Percentiles rank a stretch among this genome's conserved stretches.
Conservation (phyloP, 345 rosid genomes). For the Theobroma cacao region DNA sequence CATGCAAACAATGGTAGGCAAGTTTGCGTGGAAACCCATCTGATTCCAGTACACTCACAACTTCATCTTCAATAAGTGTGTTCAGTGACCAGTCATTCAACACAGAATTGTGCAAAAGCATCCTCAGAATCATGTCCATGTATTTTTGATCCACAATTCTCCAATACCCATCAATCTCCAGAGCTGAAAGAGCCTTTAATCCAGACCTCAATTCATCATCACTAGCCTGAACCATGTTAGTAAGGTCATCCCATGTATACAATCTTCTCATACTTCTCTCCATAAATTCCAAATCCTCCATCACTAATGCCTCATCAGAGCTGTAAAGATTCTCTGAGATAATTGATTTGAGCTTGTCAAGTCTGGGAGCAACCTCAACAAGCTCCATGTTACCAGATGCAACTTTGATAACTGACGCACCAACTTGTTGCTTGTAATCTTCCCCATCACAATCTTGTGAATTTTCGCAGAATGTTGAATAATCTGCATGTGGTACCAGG, state of each 20-base stretch:
- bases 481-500: conserved; percentile 65
- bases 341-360: conserved; percentile 70
- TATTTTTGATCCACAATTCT: conserved; percentile 69
- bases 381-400: conserved; percentile 82
- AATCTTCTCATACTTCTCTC: conserved; percentile 28
- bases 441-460: conserved; percentile 28
- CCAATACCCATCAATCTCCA: conserved; percentile 87
- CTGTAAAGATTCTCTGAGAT: conserved; percentile 53
- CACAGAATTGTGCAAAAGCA: conserved; percentile 64
- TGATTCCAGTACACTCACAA: conserved; percentile 44
- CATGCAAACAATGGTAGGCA: conserved; percentile 57
- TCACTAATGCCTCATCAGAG: conserved; percentile 37
- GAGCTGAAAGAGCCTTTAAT: conserved; percentile 58
- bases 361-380: conserved; percentile 80
- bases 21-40: conserved; percentile 66
- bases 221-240: conserved; percentile 75
- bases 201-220: conserved; percentile 64
- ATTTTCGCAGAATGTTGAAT: conserved; percentile 13
- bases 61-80: conserved; percentile 60
- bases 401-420: conserved; percentile 53
- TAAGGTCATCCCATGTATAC: conserved; percentile 70
- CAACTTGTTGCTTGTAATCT: conserved; percentile 14
- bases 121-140: conserved; percentile 59
- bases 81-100: conserved; percentile 67
- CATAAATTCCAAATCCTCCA: conserved; percentile 33